Evolutionary conservation across 2,329 filamentous ascomycete species (phyloP).

Genomic region (Aspergillus fructus): DNA sequence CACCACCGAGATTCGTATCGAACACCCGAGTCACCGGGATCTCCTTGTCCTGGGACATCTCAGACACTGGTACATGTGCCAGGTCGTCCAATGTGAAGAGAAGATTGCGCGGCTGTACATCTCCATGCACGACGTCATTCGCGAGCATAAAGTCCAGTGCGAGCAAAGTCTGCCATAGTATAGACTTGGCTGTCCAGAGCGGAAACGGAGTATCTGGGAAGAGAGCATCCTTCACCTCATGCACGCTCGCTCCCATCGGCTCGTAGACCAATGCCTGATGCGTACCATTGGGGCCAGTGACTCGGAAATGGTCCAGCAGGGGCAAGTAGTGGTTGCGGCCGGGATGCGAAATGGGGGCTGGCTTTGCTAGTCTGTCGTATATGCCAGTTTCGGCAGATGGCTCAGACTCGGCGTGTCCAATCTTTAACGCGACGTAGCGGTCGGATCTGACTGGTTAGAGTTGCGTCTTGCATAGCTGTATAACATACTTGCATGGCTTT

Average conservation of each 20-base stretch:
- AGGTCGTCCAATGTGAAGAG: not conserved
- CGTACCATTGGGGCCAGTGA: not conserved
- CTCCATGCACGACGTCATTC: not conserved
- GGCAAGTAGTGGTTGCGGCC: not conserved
- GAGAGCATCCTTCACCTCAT: not conserved
- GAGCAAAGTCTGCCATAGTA: conserved; percentile 6
- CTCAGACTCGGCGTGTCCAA: not conserved
- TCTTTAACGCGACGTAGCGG: not conserved
- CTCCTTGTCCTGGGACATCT: not conserved
- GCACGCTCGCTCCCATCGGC: not conserved
- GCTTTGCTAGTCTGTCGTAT: not conserved
- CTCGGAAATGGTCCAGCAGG: not conserved
- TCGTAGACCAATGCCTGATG: not conserved
- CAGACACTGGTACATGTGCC: not conserved
- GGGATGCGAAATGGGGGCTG: not conserved
- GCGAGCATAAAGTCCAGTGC: not conserved
- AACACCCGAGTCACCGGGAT: not conserved
- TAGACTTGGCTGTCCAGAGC: not conserved
- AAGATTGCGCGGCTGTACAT: conserved; percentile 4
- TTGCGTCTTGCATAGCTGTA: not conserved
- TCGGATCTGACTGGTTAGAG: not conserved
- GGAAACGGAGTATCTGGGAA: not conserved
- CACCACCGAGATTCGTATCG: not conserved
- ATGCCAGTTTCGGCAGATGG: not conserved
- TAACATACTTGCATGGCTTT: not conserved